Percentiles rank a stretch among this genome's conserved stretches.
These are phyloP conservation scores for Trametes punicea DNA, from an alignment of 768 basidiomycete genomes.

Conservation along the genomic window DNA sequence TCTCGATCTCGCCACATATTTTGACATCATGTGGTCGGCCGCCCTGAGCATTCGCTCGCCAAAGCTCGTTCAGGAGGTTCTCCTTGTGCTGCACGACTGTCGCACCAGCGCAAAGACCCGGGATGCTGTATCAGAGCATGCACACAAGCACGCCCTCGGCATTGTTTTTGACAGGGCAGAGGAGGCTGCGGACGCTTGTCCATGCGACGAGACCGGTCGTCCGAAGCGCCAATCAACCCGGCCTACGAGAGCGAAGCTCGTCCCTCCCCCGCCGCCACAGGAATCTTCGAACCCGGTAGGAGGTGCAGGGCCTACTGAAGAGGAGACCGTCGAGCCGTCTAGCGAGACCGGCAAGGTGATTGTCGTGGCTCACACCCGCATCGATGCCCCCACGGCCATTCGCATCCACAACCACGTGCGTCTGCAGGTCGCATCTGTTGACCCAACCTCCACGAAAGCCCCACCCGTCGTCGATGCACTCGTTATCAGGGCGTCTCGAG, in stretches of 20 bases:
- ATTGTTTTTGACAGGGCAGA: conserved; percentile 63
- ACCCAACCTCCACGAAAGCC: conserved; percentile 8
- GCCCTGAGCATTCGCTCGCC: conserved; percentile 50
- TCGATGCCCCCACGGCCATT: conserved; percentile 48
- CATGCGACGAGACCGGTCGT: conserved; percentile 59
- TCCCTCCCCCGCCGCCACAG: conserved; percentile 34
- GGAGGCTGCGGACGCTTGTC: conserved; percentile 64
- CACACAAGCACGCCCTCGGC: conserved; percentile 52
- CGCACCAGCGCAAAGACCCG: conserved; percentile 27
- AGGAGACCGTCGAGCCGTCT: neutral
- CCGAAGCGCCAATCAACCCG: conserved; percentile 44
- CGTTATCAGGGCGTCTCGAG: conserved; percentile 50
- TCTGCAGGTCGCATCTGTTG: conserved; percentile 55
- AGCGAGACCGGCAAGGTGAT: neutral
- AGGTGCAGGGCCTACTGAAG: neutral
- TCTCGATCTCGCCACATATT: conserved; percentile 41
- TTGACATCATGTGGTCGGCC: conserved; percentile 50
- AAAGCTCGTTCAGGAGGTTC: conserved; percentile 53
- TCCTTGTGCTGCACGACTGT: conserved; percentile 56
- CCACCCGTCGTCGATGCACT: conserved; percentile 52
- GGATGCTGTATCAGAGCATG: conserved; percentile 38
- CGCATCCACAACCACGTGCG: conserved; percentile 67
- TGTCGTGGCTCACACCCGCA: conserved; percentile 51
- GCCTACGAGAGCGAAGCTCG: conserved; percentile 42
- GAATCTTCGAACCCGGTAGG: neutral